Evolutionary conservation across 1,284 basidiomycete species (phyloP).

Genomic region (Puccinia hordei): DNA sequence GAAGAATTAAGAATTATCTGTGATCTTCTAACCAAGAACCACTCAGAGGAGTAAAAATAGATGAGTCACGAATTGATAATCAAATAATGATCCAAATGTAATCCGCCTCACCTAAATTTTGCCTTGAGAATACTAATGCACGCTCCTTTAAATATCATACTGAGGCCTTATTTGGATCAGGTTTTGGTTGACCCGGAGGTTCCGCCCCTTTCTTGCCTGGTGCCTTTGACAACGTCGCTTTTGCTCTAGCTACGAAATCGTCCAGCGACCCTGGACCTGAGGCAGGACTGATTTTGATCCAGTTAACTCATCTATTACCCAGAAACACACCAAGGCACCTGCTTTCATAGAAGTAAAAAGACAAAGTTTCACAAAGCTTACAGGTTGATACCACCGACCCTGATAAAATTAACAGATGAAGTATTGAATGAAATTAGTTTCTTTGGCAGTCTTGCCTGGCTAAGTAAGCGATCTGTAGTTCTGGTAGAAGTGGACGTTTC

Average conservation of each 20-base stretch:
- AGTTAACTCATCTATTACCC: not conserved
- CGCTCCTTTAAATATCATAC: not conserved
- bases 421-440: not conserved
- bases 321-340: not conserved
- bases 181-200: not conserved
- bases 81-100: not conserved
- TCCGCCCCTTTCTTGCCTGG: not conserved
- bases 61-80: not conserved
- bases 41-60: not conserved
- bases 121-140: not conserved
- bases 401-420: not conserved
- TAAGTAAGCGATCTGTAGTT: not conserved
- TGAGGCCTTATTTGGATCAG: not conserved
- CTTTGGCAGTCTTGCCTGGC: not conserved
- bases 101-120: not conserved
- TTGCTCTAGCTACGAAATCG: not conserved
- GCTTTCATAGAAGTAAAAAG: not conserved
- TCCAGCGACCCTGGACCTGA: slow-evolving; percentile 14
- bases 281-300: not conserved
- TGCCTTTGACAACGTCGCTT: not conserved
- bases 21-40: not conserved
- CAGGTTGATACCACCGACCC: slow-evolving; percentile 17
- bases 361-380: not conserved
- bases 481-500: not conserved
- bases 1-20: not conserved